These are phyloP conservation scores for Colletotrichum shisoi DNA, from an alignment of 2,329 filamentous ascomycete species.

Conservation along the genomic window DNA sequence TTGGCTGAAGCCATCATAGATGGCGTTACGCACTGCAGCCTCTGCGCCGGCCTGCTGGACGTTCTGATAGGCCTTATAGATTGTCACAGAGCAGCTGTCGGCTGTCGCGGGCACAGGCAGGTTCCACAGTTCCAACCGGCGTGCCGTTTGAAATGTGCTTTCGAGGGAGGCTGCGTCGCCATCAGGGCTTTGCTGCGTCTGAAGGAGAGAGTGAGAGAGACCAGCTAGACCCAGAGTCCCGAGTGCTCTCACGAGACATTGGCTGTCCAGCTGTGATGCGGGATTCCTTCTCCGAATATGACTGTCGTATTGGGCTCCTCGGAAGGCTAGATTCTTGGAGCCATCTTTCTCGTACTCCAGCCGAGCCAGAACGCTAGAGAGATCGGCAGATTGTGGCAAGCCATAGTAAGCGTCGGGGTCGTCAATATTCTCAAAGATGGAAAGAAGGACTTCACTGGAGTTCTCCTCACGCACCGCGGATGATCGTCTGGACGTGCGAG, in stretches of 20 bases:
- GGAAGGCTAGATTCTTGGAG: slow-evolving; percentile 85
- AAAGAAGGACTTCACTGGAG: slow-evolving; percentile 74
- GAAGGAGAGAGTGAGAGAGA: slow-evolving; percentile 80
- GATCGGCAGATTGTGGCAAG: slow-evolving; percentile 76
- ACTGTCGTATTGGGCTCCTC: slow-evolving; percentile 89
- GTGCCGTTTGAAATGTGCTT: slow-evolving; percentile 79
- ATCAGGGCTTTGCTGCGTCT: slow-evolving; percentile 69
- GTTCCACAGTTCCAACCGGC: slow-evolving; percentile 90
- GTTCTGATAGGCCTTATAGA: slow-evolving; percentile 83
- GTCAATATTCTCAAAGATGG: slow-evolving; percentile 90
- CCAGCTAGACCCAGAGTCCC: slow-evolving; percentile 84
- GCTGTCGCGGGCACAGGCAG: slow-evolving; percentile 74
- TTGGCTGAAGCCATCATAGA: slow-evolving; percentile 69
- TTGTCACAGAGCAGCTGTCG: slow-evolving; percentile 69
- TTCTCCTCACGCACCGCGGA: slow-evolving; percentile 64
- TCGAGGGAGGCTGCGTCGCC: slow-evolving; percentile 68
- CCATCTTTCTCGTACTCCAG: slow-evolving; percentile 91
- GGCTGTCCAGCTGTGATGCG: slow-evolving; percentile 65
- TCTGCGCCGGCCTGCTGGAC: slow-evolving; percentile 72
- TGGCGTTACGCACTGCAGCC: slow-evolving; percentile 59
- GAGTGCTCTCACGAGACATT: slow-evolving; percentile 78
- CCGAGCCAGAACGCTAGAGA: slow-evolving; percentile 79
- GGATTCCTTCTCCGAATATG: slow-evolving; percentile 71
- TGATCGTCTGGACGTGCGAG: slow-evolving; percentile 70
- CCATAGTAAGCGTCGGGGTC: slow-evolving; percentile 98